Conservation (phyloP, 805 yeast species). For the Saccharomyces jurei region DNA sequence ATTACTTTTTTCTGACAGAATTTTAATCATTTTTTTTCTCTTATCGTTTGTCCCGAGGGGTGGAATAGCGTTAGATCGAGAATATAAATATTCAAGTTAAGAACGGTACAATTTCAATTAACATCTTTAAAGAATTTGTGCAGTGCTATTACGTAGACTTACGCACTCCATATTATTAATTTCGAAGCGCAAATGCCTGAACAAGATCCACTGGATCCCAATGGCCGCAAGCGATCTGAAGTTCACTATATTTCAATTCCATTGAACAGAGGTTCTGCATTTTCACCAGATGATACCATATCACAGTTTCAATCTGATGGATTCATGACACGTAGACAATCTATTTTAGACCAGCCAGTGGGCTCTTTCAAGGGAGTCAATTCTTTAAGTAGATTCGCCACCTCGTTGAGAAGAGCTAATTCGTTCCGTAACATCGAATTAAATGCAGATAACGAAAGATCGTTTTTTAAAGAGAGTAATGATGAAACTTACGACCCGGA, state of each 20-base stretch:
- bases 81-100: background rate
- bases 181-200: background rate
- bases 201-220: background rate
- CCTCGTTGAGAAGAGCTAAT: constrained; percentile 73
- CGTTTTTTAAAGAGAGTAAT: constrained; percentile 50
- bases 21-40: too few species aligned
- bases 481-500: constrained; percentile 66
- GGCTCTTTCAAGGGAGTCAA: constrained; percentile 60
- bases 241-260: constrained; percentile 30
- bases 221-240: constrained; percentile 8
- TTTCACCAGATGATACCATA: background rate
- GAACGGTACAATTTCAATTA: too few species aligned
- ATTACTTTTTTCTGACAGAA: too few species aligned
- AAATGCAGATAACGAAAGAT: constrained; percentile 37
- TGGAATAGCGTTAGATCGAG: background rate
- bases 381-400: constrained; percentile 70
- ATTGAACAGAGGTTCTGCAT: constrained; percentile 16
- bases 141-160: background rate
- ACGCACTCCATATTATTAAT: background rate
- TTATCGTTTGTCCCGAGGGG: background rate
- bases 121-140: background rate
- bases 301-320: background rate
- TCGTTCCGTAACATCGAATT: constrained; percentile 53
- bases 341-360: constrained; percentile 38
- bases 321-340: constrained; percentile 27